A percentile compares a stretch with the other conserved stretches of the same genome.
Evolutionary conservation across 2,329 filamentous ascomycete genomes (phyloP).

Genomic region (Arthrobotrys entomopaga): DNA sequence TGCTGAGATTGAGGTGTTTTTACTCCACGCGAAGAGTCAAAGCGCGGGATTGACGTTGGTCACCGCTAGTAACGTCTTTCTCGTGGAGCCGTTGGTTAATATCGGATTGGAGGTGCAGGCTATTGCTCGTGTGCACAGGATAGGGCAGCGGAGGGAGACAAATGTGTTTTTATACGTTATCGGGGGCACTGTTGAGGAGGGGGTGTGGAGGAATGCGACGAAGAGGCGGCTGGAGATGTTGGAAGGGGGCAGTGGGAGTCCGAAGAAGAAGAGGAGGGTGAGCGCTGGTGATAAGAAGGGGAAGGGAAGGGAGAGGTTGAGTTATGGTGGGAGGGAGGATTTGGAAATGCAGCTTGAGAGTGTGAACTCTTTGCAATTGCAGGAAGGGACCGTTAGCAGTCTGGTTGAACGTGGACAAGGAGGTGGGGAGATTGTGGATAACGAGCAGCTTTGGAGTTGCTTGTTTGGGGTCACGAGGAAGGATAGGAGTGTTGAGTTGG

Average conservation of each 20-base stretch:
- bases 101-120: conserved; percentile 93
- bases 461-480: conserved; percentile 74
- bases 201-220: conserved; percentile 86
- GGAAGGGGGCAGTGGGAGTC: conserved; percentile 15
- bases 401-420: conserved; percentile 76
- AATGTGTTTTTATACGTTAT: conserved; percentile 96
- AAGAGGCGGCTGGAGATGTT: conserved; percentile 59
- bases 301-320: conserved; percentile 28
- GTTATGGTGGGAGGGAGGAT: conserved; percentile 60
- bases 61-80: conserved; percentile 91
- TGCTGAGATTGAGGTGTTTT: conserved; percentile 69
- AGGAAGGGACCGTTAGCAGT: conserved; percentile 74
- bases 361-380: conserved; percentile 84
- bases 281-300: conserved; percentile 28
- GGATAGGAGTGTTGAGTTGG: conserved; percentile 29
- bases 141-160: conserved; percentile 86
- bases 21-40: conserved; percentile 82
- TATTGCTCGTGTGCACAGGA: conserved; percentile 92
- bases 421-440: conserved; percentile 81
- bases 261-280: conserved; percentile 59
- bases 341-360: conserved; percentile 76
- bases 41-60: conserved; percentile 90
- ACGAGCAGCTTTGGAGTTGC: conserved; percentile 86
- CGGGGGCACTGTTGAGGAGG: conserved; percentile 89
- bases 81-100: conserved; percentile 93